Percentiles rank a stretch among this genome's conserved stretches.
Evolutionary conservation across 805 yeast species (phyloP).

Genomic region (Middelhovenomyces tepae): DNA sequence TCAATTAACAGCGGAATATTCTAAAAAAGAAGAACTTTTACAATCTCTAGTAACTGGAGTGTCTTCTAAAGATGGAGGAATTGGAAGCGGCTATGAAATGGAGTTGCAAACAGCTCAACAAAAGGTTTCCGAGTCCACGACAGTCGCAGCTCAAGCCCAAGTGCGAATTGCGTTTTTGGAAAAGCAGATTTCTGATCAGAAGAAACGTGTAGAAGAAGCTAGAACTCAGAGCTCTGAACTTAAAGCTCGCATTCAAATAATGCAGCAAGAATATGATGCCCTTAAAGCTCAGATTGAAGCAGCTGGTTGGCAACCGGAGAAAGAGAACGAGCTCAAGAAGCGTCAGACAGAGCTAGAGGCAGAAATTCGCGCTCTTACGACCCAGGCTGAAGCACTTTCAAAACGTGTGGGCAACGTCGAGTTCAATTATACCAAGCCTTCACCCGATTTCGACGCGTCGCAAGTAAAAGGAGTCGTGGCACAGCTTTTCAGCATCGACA

Average conservation of each 20-base stretch:
- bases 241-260: conserved; percentile 47
- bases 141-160: conserved; percentile 48
- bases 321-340: conserved; percentile 16
- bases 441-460: conserved; percentile 45
- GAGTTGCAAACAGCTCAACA: conserved; percentile 61
- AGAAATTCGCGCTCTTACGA: conserved; percentile 36
- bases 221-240: conserved; percentile 21
- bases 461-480: conserved; percentile 87
- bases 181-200: conserved; percentile 41
- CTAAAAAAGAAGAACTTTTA: conserved; percentile 65
- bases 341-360: conserved; percentile 29
- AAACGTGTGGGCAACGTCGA: conserved; percentile 66
- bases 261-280: conserved; percentile 31
- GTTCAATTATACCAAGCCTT: conserved; percentile 62
- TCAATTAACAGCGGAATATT: conserved; percentile 38
- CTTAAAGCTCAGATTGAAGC: conserved; percentile 37
- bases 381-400: conserved; percentile 45
- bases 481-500: conserved; percentile 60
- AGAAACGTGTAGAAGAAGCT: conserved; percentile 31
- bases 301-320: conserved; percentile 36
- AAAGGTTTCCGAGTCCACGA: conserved; percentile 43
- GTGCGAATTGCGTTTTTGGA: conserved; percentile 50
- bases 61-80: conserved; percentile 69
- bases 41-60: conserved; percentile 82
- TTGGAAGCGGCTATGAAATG: conserved; percentile 60